Evolutionary conservation across 176 grass and related monocot genomes (phyloP).

Genomic region (Oryza nivara): DNA sequence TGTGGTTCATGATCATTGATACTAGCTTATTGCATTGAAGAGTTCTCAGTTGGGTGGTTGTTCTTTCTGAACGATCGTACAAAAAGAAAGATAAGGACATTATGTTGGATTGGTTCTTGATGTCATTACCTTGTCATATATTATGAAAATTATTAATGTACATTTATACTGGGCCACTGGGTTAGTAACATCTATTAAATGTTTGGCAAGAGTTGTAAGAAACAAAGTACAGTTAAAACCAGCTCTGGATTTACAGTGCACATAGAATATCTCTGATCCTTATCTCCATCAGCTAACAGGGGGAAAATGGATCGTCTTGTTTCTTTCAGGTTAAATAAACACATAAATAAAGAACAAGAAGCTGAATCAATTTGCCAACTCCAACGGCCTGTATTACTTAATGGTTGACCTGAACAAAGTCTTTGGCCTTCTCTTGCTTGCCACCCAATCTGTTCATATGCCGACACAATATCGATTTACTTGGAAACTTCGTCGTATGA

Average conservation of each 20-base stretch:
- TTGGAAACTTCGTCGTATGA: slow-evolving; percentile 27
- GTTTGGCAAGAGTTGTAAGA: background rate
- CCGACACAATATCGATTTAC: slow-evolving; percentile 20
- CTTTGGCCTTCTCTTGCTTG: slow-evolving; percentile 34
- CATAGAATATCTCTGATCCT: background rate
- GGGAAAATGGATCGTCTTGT: background rate
- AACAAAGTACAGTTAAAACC: background rate
- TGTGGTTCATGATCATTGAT: slow-evolving; percentile 12
- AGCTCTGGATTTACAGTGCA: background rate
- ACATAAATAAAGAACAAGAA: background rate
- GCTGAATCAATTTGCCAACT: slow-evolving; percentile 27
- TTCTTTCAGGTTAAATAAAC: background rate
- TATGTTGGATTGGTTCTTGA: background rate
- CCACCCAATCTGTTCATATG: slow-evolving; percentile 37
- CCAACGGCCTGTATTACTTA: slow-evolving; percentile 20
- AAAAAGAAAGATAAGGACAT: background rate
- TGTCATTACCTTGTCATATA: background rate
- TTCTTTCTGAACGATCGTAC: background rate
- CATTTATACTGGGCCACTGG: background rate
- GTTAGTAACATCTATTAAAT: background rate
- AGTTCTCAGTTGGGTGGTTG: background rate
- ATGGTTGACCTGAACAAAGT: slow-evolving; percentile 44
- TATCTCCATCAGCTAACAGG: background rate
- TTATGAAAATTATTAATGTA: background rate
- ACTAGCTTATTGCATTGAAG: slow-evolving; percentile 8